Conservation (phyloP, 805 yeast genomes). For the Wickerhamiella australiensis region DNA sequence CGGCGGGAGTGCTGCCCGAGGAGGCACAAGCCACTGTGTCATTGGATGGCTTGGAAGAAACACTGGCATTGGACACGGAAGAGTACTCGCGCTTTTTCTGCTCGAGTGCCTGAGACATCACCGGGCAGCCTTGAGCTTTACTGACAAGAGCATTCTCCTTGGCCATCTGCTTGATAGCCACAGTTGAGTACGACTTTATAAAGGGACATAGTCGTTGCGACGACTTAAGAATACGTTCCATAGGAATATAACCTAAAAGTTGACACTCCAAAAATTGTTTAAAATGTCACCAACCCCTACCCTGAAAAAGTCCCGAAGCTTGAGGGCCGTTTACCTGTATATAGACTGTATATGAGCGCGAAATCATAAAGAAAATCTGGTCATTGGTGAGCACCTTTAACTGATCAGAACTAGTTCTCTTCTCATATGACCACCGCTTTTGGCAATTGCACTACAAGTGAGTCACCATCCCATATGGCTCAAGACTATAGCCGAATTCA, state of each 20-base stretch:
- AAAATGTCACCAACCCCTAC: background rate
- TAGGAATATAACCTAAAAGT: constrained; percentile 22
- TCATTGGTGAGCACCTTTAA: too few species aligned
- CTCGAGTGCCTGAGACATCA: constrained; percentile 69
- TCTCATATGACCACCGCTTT: too few species aligned
- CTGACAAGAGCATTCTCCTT: constrained; percentile 33
- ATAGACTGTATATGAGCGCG: too few species aligned
- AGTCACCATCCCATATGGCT: too few species aligned
- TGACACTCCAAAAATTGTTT: background rate
- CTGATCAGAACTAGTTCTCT: too few species aligned
- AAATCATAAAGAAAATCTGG: too few species aligned
- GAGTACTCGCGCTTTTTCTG: constrained; percentile 30
- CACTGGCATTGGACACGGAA: constrained; percentile 21
- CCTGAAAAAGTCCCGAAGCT: background rate
- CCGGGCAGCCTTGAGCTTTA: constrained; percentile 74
- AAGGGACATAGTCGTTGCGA: constrained; percentile 79
- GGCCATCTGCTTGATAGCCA: constrained; percentile 48
- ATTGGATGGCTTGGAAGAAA: constrained; percentile 26
- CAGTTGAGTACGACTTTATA: constrained; percentile 45
- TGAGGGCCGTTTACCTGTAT: too few species aligned
- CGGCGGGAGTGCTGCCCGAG: constrained; percentile 14
- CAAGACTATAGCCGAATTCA: too few species aligned
- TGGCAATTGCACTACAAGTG: too few species aligned
- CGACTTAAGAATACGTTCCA: constrained; percentile 72
- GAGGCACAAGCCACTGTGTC: constrained; percentile 16